Evolutionary conservation across 306 rosid genomes (phyloP).

Genomic region (Cicer chorassanicum): DNA sequence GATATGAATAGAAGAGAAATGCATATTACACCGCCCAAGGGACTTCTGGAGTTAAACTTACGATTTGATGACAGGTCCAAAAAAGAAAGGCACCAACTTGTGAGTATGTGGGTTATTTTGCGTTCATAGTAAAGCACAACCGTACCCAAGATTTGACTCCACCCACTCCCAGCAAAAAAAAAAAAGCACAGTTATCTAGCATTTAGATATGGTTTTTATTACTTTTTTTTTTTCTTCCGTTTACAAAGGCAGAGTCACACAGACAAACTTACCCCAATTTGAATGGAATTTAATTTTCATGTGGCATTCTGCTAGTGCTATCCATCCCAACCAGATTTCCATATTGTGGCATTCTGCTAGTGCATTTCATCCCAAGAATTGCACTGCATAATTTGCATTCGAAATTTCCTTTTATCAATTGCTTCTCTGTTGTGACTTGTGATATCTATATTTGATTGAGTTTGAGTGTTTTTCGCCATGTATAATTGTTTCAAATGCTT

Average conservation of each 20-base stretch:
- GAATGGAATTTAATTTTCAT: slow-evolving; percentile 30
- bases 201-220: slow-evolving; percentile 1
- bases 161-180: background rate
- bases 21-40: slow-evolving; percentile 90
- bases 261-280: slow-evolving; percentile 6
- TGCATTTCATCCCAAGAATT: slow-evolving; percentile 10
- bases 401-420: slow-evolving; percentile 18
- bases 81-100: slow-evolving; percentile 96
- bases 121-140: slow-evolving; percentile 2
- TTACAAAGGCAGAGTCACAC: slow-evolving; percentile 25
- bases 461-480: slow-evolving; percentile 30
- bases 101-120: slow-evolving; percentile 44
- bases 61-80: slow-evolving; percentile 82
- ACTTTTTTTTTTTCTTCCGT: background rate
- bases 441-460: slow-evolving; percentile 25
- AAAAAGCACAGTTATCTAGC: slow-evolving; percentile 22
- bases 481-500: slow-evolving; percentile 23
- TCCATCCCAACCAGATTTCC: background rate
- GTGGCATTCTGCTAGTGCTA: slow-evolving; percentile 14
- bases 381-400: slow-evolving; percentile 34
- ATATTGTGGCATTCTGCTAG: slow-evolving; percentile 16
- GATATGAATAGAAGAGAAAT: slow-evolving; percentile 71
- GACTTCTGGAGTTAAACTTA: slow-evolving; percentile 87
- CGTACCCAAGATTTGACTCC: background rate
- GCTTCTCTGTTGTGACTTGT: slow-evolving; percentile 18